A percentile compares a stretch with the other conserved stretches of the same genome.
phyloP scores from a whole-genome alignment of 2,329 filamentous ascomycete species.

The Trichoderma sp. region DNA sequence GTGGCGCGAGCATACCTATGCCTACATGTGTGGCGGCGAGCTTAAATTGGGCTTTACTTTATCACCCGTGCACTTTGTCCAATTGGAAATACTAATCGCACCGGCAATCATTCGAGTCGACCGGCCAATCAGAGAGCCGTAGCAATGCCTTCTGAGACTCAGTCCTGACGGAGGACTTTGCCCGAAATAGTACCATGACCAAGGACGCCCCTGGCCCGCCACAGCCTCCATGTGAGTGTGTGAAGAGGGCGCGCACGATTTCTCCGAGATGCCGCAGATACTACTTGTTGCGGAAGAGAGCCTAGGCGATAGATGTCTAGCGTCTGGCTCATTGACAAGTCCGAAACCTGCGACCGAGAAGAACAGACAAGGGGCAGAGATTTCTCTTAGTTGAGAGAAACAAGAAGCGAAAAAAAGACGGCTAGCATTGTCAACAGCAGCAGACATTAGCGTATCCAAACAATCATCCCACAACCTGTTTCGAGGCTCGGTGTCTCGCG shows the following conservation, averaged over 20 bases:
- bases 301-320: constrained; percentile 3
- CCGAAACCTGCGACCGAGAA: neutral
- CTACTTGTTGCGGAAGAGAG: neutral
- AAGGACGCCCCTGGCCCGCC: neutral
- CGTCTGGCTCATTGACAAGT: neutral
- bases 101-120: neutral
- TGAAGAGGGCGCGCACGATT: constrained; percentile 6
- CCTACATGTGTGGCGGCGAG: neutral
- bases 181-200: neutral
- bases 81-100: neutral
- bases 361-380: neutral
- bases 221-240: neutral
- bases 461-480: neutral
- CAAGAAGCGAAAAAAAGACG: neutral
- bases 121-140: neutral
- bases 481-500: constrained; percentile 21
- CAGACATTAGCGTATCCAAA: neutral
- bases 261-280: constrained; percentile 8
- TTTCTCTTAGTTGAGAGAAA: neutral
- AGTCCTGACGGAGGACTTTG: neutral
- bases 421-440: neutral
- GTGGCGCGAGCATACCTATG: neutral
- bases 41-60: neutral
- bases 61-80: neutral
- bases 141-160: neutral